Evolutionary conservation across 1,139 yeast genomes (phyloP), one percentile per base, ranked within the genome.

Genomic region (Suzukiozyma palmioleophila): DNA sequence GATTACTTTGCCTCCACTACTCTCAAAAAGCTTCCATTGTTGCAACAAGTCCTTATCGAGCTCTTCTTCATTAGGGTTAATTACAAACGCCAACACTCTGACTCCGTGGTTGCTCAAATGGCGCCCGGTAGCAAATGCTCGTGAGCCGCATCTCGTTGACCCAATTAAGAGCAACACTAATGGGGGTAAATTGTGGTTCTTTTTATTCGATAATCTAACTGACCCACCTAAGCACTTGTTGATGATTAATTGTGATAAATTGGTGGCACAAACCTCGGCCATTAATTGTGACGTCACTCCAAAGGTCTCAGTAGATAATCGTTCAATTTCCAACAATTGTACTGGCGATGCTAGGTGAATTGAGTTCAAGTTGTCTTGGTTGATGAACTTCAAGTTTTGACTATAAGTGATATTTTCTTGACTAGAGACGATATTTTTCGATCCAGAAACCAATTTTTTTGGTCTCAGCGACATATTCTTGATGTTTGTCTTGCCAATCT

Each of bases 71-170:
- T 61, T 66, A 35, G 53, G 53, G 28, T 59, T 70, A 33, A 78
- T 55, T 6, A 79, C 64, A 48, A 68, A 78, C 5, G 81, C 81
- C 42, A 87, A 64, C 0, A 84, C 87, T 38, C 87, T 64, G 8
- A 84, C 75, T 0, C 88, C 89, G 46, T 84, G 84, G 54, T 86
- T 86, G 34, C 84, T 68, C 44, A 90, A 68, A 49, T 85, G 90
- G 46, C 96, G 78, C 0, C 90, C 95, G 0, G 92, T 72, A 0
- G 92, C 87, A 42, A 87, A 64, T 0, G 94, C 90, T 40, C 89
- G 66, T 7, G 81, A 72, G 11, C 96, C 95, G 24, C 92, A 74
- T 43, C 84, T 70, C 43, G 81, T 81, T 50, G 83, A 78, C 21
- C 95, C 96, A 10, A 80, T 80, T 24, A 88, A 66, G 8, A 84